Base-by-base conservation (phyloP, 2,329 filamentous ascomycete genomes). In the Cladorrhinum sp. region DNA sequence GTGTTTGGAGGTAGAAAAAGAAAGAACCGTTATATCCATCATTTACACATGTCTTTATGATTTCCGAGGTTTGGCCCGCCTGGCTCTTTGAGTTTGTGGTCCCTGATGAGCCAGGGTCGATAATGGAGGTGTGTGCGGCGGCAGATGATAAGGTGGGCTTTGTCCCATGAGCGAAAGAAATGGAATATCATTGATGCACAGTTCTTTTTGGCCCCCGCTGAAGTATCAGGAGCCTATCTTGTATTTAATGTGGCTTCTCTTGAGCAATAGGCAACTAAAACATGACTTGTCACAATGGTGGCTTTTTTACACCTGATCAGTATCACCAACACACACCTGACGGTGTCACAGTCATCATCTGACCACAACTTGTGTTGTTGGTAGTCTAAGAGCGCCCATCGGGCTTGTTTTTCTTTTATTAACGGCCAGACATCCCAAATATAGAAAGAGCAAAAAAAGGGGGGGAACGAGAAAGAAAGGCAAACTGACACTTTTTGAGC, bases 1-100 rank as follows among this genome's bases (percentile, higher is more conserved):
- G 20, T 46, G 16, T 50, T 57, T 21, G 20, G 51, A 50, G 21
- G 39, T 36, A 20, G 26, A 50, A 18, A 50, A 54, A 10, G 2
- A 52, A 26, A 48, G 58, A 50, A 39, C 16, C 10, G n/a, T 48
- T 57, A 57, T 57, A 57, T 57, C 54, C 39, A 49, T 57, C 42
- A 46, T 46, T 46, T 46, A 46, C 18, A 46, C 16, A 18, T 21
- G 42, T 46, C n/a, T 46, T 46, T 18, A 46, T 57, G 39, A 20
- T 57, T 57, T 42, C 26, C 26, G 39, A 57, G 36, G 54, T 21
- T 16, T 51, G 49, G 21, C 9, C 42, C 16, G 16, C n/a, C 16
- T 8, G n/a, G 3, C 7, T 46, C 18, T 46, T 46, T 21, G 16
- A 18, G 36, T 42, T 46, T 36, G 26, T 36, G 7, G 14, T 10